Conservation (phyloP, 768 basidiomycete genomes). For the Leccinum fibrillosum region DNA sequence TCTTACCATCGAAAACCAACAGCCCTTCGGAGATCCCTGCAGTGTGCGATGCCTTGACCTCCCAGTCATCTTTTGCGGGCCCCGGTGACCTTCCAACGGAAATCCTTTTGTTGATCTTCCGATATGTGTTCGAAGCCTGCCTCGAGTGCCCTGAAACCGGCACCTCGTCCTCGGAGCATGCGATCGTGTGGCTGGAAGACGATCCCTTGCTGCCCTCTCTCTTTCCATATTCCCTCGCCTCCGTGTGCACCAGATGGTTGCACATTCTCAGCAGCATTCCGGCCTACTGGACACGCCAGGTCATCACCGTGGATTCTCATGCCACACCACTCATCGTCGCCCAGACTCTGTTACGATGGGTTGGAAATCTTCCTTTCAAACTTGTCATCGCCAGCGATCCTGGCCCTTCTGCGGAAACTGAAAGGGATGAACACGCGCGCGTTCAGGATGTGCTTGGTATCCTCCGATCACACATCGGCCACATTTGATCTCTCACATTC, state of each 20-base stretch:
- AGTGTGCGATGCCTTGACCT: not conserved
- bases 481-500: conserved; percentile 3
- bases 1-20: not conserved
- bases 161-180: not conserved
- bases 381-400: conserved; percentile 1
- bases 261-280: conserved; percentile 10
- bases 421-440: not conserved
- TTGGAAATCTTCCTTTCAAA: not conserved
- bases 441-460: not conserved
- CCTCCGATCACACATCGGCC: not conserved
- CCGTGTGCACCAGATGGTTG: conserved; percentile 16
- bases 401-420: not conserved
- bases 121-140: conserved; percentile 2
- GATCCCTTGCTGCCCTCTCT: conserved; percentile 7
- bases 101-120: conserved; percentile 6
- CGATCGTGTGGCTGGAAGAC: conserved; percentile 6
- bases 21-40: not conserved
- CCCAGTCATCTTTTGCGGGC: not conserved
- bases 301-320: conserved; percentile 14
- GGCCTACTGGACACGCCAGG: conserved; percentile 18
- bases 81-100: conserved; percentile 1
- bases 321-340: not conserved
- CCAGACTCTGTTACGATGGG: not conserved
- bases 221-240: conserved; percentile 11
- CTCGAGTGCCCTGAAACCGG: not conserved